phyloP scores from a whole-genome alignment of 495 filamentous ascomycete genomes.

The Chaetomium cochliodes region DNA sequence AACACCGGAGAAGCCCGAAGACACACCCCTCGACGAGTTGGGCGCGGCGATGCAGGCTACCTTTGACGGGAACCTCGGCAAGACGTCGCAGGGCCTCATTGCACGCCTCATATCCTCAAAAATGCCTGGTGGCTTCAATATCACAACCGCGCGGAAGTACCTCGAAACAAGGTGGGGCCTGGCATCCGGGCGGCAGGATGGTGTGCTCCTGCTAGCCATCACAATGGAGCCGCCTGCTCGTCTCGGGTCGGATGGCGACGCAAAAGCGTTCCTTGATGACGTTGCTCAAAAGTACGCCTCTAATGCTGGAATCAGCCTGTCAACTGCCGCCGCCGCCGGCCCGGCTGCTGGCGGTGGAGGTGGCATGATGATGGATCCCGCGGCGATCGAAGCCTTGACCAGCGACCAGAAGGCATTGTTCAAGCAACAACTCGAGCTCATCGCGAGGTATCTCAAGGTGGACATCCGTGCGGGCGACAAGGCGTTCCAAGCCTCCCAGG shows the following conservation, averaged over 20 bases:
- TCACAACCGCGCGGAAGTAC: slow-evolving; percentile 90
- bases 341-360: slow-evolving; percentile 69
- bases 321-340: slow-evolving; percentile 66
- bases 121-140: slow-evolving; percentile 99
- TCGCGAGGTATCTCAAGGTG: slow-evolving; percentile 94
- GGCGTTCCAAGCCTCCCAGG: slow-evolving; percentile 76
- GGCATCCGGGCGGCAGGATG: slow-evolving; percentile 83
- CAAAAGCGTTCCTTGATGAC: slow-evolving; percentile 86
- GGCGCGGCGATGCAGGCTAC: slow-evolving; percentile 95
- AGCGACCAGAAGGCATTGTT: slow-evolving; percentile 93
- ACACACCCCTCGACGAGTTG: slow-evolving; percentile 92
- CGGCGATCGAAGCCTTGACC: slow-evolving; percentile 92
- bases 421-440: slow-evolving; percentile 94
- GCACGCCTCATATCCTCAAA: slow-evolving; percentile 95
- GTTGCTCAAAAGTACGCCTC: slow-evolving; percentile 86
- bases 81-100: slow-evolving; percentile 91
- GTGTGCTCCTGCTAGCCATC: slow-evolving; percentile 80
- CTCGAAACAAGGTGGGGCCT: slow-evolving; percentile 93
- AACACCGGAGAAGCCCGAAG: slow-evolving; percentile 97
- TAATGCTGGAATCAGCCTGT: slow-evolving; percentile 79
- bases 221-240: slow-evolving; percentile 90
- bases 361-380: slow-evolving; percentile 99
- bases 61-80: slow-evolving; percentile 96
- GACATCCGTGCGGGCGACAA: slow-evolving; percentile 95
- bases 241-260: slow-evolving; percentile 83